Conservation (phyloP, 257 asterid species). For the Cinchona pubescens region DNA sequence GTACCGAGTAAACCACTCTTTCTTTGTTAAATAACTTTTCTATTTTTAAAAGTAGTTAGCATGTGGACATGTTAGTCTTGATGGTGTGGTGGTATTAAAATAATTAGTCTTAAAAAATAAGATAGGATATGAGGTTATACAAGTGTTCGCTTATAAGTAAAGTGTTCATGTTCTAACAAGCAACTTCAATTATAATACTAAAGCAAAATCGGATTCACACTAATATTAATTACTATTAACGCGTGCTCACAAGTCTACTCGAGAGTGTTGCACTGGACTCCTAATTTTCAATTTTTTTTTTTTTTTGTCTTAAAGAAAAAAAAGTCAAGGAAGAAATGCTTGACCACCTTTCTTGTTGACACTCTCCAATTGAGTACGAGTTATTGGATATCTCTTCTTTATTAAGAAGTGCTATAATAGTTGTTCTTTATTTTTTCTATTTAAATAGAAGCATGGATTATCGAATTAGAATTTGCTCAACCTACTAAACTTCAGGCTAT, state of each 20-base stretch:
- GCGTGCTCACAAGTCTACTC: not conserved
- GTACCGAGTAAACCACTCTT: conserved; percentile 9
- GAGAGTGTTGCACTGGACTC: not conserved
- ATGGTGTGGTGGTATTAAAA: conserved; percentile 24
- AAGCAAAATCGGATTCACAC: not conserved
- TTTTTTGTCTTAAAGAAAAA: too few species aligned
- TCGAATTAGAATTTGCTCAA: too few species aligned
- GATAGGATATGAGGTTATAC: conserved; percentile 21
- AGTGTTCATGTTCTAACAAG: conserved; percentile 27
- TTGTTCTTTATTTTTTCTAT: too few species aligned
- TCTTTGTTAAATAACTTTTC: not conserved
- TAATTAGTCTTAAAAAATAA: conserved; percentile 19
- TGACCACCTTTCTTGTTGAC: not conserved
- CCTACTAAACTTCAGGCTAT: too few species aligned
- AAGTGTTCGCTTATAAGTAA: conserved; percentile 38
- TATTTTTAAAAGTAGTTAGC: not conserved
- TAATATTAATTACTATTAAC: too few species aligned
- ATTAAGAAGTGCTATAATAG: too few species aligned
- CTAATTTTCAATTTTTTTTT: not conserved
- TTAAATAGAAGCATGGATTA: too few species aligned
- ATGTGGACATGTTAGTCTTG: not conserved
- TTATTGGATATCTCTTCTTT: too few species aligned
- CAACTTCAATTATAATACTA: conserved; percentile 6
- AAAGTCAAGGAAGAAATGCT: not conserved
- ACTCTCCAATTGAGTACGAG: too few species aligned